Evolutionary conservation across 2,329 filamentous ascomycete species (phyloP).

Genomic region (Xylaria sp.): DNA sequence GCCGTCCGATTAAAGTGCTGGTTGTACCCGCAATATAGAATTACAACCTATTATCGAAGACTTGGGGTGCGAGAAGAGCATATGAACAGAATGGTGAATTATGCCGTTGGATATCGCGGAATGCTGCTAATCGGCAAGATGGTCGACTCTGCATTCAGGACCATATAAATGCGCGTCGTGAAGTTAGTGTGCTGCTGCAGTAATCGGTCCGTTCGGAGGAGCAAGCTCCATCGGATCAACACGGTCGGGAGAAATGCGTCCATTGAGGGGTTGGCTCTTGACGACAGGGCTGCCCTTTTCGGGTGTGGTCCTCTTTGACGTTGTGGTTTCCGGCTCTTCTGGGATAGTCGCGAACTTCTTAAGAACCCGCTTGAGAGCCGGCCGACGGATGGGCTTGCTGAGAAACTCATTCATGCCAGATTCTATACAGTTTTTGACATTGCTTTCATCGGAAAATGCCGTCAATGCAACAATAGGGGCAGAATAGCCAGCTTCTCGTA

Average conservation of each 20-base stretch:
- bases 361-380: constrained; percentile 85
- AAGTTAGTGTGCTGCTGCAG: constrained; percentile 16
- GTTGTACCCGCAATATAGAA: constrained; percentile 16
- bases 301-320: constrained; percentile 48
- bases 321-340: constrained; percentile 69
- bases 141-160: constrained; percentile 3
- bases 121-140: not conserved
- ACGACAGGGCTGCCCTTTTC: constrained; percentile 36
- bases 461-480: constrained; percentile 91
- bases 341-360: constrained; percentile 85
- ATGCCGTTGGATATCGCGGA: constrained; percentile 8
- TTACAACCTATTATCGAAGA: constrained; percentile 23
- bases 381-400: constrained; percentile 79
- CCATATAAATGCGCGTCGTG: not conserved
- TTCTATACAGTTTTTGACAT: constrained; percentile 86
- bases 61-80: not conserved
- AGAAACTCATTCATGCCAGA: constrained; percentile 94
- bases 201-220: constrained; percentile 33
- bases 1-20: constrained; percentile 24
- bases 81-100: not conserved
- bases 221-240: constrained; percentile 26
- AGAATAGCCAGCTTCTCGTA: constrained; percentile 85
- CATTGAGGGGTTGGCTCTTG: constrained; percentile 35
- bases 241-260: constrained; percentile 9
- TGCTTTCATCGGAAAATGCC: constrained; percentile 90